Evolutionary conservation across 1,139 yeast species (phyloP).

Genomic region (Tardiomyces depauwii): DNA sequence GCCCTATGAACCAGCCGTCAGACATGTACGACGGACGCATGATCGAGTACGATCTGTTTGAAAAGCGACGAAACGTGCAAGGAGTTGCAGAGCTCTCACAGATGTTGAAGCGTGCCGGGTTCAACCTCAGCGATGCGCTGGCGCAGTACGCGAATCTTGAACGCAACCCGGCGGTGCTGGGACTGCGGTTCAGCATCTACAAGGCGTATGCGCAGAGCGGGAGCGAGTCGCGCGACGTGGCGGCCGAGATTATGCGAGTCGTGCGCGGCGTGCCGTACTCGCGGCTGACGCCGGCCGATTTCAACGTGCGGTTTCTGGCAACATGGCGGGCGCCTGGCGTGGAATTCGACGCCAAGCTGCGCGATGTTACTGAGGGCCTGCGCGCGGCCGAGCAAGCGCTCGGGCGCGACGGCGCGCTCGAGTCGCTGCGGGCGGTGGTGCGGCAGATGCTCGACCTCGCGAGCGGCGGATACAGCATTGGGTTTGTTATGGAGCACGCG

Average conservation of each 20-base stretch:
- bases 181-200: not conserved
- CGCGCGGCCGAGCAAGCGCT: not conserved
- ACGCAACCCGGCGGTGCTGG: not conserved
- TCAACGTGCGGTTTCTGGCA: not conserved
- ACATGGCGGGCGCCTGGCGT: not conserved
- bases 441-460: not conserved
- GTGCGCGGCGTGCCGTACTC: not conserved
- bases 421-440: not conserved
- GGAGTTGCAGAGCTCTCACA: not conserved
- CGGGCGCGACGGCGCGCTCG: not conserved
- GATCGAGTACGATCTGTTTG: not conserved
- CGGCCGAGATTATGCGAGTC: not conserved
- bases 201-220: not conserved
- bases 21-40: not conserved
- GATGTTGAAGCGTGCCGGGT: not conserved
- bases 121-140: not conserved
- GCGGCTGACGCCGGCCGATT: not conserved
- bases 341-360: not conserved
- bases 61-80: not conserved
- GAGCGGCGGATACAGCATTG: not conserved
- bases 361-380: not conserved
- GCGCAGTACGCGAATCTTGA: not conserved
- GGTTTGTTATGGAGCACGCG: not conserved
- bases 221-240: not conserved
- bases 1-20: no score